These are phyloP conservation scores for Pelargonium cotyledonis DNA, from an alignment of 441 rosid genomes.

Conservation along the genomic window DNA sequence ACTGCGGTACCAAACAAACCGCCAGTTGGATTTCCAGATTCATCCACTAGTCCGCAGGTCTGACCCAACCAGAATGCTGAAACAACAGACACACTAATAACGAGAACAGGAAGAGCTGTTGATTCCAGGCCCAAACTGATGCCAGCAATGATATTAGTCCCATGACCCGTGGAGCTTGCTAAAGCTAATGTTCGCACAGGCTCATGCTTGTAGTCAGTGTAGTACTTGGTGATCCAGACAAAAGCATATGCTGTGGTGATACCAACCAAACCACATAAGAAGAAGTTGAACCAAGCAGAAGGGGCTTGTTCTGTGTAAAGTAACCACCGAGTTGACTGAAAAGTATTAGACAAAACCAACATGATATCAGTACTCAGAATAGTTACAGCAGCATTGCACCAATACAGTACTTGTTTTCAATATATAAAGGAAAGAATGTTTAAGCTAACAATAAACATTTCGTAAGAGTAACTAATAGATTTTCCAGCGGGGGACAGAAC, in stretches of 20 bases:
- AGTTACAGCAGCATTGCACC: too few species aligned
- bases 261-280: conserved; percentile 90
- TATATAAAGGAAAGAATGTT: too few species aligned
- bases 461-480: too few species aligned
- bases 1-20: conserved; percentile 98
- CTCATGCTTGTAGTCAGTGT: conserved; percentile 94
- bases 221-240: conserved; percentile 92
- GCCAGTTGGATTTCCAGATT: conserved; percentile 72
- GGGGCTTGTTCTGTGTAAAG: conserved; percentile 95
- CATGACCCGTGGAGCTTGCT: conserved; percentile 95
- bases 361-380: conserved; percentile 28
- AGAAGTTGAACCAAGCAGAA: conserved; percentile 92
- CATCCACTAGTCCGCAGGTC: conserved; percentile 89
- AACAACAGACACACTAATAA: conserved; percentile 69
- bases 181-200: conserved; percentile 91
- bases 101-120: conserved; percentile 95
- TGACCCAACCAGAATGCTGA: conserved; percentile 92
- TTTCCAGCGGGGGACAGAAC: conserved; percentile 19
- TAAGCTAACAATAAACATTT: too few species aligned
- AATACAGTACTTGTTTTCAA: too few species aligned
- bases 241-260: conserved; percentile 86
- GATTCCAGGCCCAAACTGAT: conserved; percentile 98
- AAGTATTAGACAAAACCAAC: conserved; percentile 19
- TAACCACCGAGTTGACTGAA: conserved; percentile 95
- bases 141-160: conserved; percentile 97